Conservation (phyloP, 2,329 filamentous ascomycete species). For the Ceratocystis cacaofunesta region DNA sequence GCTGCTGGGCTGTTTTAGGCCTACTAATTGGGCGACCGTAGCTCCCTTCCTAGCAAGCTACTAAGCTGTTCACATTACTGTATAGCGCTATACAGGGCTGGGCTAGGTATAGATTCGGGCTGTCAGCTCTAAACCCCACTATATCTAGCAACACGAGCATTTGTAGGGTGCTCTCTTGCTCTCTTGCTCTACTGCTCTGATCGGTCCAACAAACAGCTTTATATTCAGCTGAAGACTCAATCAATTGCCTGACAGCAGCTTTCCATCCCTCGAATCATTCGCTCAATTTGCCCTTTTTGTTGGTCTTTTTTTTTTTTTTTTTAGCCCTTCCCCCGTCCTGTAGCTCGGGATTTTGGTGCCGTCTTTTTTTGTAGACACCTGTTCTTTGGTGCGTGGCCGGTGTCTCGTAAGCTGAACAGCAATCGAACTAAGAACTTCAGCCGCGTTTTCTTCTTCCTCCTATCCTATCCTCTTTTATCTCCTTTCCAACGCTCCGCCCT, state of each 20-base stretch:
- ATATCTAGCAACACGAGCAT: too few species aligned
- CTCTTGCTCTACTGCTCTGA: neutral
- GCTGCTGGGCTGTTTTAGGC: too few species aligned
- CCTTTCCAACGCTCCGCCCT: slow-evolving; percentile 1
- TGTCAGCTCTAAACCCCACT: too few species aligned
- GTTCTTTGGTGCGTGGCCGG: slow-evolving; percentile 15
- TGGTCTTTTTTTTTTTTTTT: neutral
- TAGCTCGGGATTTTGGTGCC: neutral
- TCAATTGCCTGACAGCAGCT: neutral
- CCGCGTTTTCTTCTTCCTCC: slow-evolving; percentile 10
- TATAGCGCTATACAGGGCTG: too few species aligned
- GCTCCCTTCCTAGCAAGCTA: too few species aligned
- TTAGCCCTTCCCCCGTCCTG: neutral
- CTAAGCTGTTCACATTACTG: too few species aligned
- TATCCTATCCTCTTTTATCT: neutral
- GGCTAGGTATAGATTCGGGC: too few species aligned
- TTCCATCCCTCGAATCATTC: neutral
- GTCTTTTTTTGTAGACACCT: slow-evolving; percentile 16
- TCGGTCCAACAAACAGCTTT: neutral
- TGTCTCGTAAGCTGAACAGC: slow-evolving; percentile 15
- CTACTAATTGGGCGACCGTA: too few species aligned
- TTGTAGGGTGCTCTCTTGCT: neutral
- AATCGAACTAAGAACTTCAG: slow-evolving; percentile 13
- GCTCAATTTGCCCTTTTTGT: neutral
- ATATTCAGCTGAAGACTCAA: neutral